Base-by-base conservation (phyloP, 2,329 filamentous ascomycete genomes). In the Phialocephala subalpina region DNA sequence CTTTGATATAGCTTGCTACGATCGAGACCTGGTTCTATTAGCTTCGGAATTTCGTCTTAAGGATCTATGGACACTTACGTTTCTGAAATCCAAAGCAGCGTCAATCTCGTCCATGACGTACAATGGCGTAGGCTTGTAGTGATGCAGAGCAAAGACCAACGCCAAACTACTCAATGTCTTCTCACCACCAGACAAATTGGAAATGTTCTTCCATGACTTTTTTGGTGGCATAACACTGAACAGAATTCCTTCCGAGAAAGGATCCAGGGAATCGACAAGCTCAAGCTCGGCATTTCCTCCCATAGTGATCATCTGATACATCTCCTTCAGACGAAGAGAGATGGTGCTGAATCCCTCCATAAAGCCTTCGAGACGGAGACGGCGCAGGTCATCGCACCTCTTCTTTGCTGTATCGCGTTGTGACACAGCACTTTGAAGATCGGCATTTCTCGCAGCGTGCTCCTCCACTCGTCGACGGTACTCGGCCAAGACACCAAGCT, bases 251-350 rank as follows among this genome's bases (percentile, higher is more conserved):
- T 99, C 96, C 7, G 92, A 94, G 83, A 99, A 99, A 0, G 96
- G 96, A 78, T 99, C 97, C 2, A 99, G 83, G 20, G 91, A 95
- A 82, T 99, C 96, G 47, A 99, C 96, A 27, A 99, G 89, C 79
- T 99, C 97, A 14, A 99, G 87, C 81, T 99, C 96, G 0, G 96
- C 96, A 74, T 99, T 99, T 63, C 96, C 96, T 68, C 96, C 96
- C 94, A 99, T 98, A 25, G 96, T 99, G 78, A 99, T 99, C 94
- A 99, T 97, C 78, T 99, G 96, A 81, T 99, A 99, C 96, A 99
- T 99, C 77, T 99, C 96, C 83, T 99, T 99, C 55, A 99, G 85
- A 0, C 95, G 92, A 27, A 97, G 84, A 1, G 95, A 98, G 79
- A 99, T 99, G 69, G 89, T 91, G 75, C 91, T 91, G 82, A 99